A percentile compares a stretch with the other conserved stretches of the same genome.
phyloP scores from a whole-genome alignment of 345 rosid species.

The Cardamine chenopodiifolia region DNA sequence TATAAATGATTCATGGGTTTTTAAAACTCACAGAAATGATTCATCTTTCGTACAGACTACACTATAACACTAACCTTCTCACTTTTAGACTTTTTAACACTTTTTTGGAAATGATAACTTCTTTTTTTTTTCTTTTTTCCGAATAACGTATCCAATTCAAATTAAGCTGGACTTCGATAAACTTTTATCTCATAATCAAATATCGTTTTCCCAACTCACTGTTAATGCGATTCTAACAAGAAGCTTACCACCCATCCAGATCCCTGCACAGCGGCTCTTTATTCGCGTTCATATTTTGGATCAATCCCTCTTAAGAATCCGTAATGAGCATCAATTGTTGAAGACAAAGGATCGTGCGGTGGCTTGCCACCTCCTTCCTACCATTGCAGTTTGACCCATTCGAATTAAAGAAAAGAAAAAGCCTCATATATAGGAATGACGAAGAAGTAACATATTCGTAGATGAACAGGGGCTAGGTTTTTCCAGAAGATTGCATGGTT shows the following conservation, averaged over 20 bases:
- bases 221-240: too few relatives aligned
- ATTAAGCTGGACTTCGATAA: too few relatives aligned
- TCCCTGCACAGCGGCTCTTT: conserved; percentile 93
- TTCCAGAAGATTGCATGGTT: conserved; percentile 96
- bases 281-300: conserved; percentile 71
- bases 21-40: too few relatives aligned
- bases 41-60: neutral
- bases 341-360: conserved; percentile 71
- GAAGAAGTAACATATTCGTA: conserved; percentile 40
- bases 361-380: conserved; percentile 97
- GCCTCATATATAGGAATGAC: neutral
- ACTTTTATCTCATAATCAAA: neutral
- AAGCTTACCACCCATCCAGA: conserved; percentile 96
- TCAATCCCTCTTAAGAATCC: conserved; percentile 73
- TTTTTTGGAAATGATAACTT: neutral
- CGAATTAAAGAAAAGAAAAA: neutral
- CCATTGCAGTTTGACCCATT: conserved; percentile 24
- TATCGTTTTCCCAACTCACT: neutral
- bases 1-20: too few relatives aligned
- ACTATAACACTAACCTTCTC: neutral
- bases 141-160: neutral
- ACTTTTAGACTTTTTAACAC: too few relatives aligned
- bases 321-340: conserved; percentile 73
- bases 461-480: conserved; percentile 68
- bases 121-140: too few relatives aligned